Evolutionary conservation across 345 rosid genomes (phyloP).

Genomic region (Lepidium didymum): DNA sequence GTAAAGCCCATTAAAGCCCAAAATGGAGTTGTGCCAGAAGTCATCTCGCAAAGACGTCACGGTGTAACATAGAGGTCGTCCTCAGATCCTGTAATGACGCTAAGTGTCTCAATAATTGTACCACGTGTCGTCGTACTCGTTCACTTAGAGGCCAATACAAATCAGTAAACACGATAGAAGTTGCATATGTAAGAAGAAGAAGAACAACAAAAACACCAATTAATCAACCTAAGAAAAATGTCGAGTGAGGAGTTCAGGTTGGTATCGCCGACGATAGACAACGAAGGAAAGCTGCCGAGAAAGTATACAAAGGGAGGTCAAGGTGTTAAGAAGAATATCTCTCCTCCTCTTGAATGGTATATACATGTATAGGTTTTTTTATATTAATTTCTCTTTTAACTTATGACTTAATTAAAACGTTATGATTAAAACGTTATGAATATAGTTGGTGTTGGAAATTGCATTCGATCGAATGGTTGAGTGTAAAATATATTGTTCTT

Average conservation of each 20-base stretch:
- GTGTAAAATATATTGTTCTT: too few species aligned
- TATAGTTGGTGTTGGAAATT: too few species aligned
- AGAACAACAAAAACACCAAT: background rate
- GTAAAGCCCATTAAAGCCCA: background rate
- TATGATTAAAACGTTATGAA: too few species aligned
- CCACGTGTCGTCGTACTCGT: background rate
- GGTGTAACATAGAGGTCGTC: background rate
- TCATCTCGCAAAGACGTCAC: background rate
- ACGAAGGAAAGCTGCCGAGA: slow-evolving; percentile 60
- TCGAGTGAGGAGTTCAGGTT: slow-evolving; percentile 52
- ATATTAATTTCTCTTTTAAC: too few species aligned
- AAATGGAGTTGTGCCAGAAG: background rate
- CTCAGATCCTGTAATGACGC: background rate
- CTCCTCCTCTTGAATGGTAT: slow-evolving; percentile 62
- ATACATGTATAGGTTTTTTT: too few species aligned
- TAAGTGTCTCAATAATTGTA: background rate
- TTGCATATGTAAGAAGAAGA: background rate
- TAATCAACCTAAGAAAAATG: slow-evolving; percentile 6
- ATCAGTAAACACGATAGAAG: background rate
- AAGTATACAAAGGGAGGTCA: slow-evolving; percentile 67
- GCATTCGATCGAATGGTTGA: too few species aligned
- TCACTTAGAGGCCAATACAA: background rate
- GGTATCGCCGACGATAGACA: slow-evolving; percentile 46
- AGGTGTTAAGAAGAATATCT: slow-evolving; percentile 48
- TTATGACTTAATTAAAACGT: too few species aligned